A percentile compares a stretch with the other conserved stretches of the same genome.
These are phyloP conservation scores for Tephrocybe sp. DNA, from an alignment of 768 basidiomycete genomes.

Conservation along the genomic window DNA sequence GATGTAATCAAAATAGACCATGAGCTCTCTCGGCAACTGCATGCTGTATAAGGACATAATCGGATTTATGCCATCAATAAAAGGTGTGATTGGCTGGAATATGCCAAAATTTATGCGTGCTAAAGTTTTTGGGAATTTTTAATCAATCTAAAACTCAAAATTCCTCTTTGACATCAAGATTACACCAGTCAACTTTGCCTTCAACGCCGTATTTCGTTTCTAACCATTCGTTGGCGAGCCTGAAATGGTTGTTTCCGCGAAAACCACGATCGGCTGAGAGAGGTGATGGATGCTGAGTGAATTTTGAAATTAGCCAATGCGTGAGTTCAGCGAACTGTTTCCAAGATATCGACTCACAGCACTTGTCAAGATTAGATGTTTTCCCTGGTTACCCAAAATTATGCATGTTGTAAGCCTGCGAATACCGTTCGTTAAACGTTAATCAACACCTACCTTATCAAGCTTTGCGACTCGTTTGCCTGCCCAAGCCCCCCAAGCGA, in stretches of 20 bases:
- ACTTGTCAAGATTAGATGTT: conserved; percentile 78
- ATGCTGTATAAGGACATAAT: conserved; percentile 8
- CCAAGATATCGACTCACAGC: conserved; percentile 54
- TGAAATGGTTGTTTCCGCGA: conserved; percentile 88
- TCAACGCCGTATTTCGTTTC: conserved; percentile 72
- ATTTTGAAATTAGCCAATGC: conserved; percentile 22
- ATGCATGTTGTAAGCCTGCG: neutral
- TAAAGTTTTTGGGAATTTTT: neutral
- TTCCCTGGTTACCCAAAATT: conserved; percentile 45
- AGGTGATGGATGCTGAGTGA: conserved; percentile 78
- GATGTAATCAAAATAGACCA: too few relatives aligned
- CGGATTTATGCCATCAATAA: conserved; percentile 5
- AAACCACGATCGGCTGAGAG: conserved; percentile 78
- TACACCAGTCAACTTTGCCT: conserved; percentile 74
- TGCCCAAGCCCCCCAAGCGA: conserved; percentile 91
- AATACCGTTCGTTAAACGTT: neutral
- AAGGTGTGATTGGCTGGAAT: conserved; percentile 7
- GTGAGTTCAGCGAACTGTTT: neutral
- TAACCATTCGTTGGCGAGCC: conserved; percentile 85
- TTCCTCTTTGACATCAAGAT: conserved; percentile 23
- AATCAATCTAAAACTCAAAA: conserved; percentile 13
- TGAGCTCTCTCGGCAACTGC: too few relatives aligned
- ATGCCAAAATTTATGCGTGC: neutral
- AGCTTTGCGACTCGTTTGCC: conserved; percentile 79
- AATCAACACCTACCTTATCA: conserved; percentile 52